Evolutionary conservation across 179 eudicot genomes (phyloP).

Genomic region (Patellifolia procumbens): DNA sequence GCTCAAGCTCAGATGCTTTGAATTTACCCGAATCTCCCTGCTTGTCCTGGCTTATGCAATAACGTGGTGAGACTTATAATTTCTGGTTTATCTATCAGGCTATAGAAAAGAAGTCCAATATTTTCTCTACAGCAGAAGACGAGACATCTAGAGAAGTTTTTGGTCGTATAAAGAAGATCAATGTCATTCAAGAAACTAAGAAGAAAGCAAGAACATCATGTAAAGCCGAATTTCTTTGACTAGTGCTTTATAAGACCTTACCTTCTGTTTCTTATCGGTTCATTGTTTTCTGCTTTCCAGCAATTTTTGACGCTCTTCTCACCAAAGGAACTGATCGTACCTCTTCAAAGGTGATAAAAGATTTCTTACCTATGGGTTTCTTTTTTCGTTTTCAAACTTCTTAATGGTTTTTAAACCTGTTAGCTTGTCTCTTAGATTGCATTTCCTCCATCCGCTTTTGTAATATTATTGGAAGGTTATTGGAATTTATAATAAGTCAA

Average conservation of each 20-base stretch:
- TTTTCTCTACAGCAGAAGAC: conserved; percentile 56
- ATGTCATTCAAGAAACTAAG: conserved; percentile 53
- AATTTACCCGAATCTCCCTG: too few species aligned
- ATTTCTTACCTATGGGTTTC: too few species aligned
- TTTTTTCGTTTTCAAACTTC: too few species aligned
- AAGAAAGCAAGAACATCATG: conserved; percentile 71
- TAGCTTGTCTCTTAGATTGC: too few species aligned
- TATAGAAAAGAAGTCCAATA: conserved; percentile 36
- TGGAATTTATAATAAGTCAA: too few species aligned
- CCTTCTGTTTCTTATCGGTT: conserved; percentile 16
- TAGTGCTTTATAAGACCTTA: conserved; percentile 13
- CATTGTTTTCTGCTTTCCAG: conserved; percentile 41
- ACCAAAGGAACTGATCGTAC: conserved; percentile 43
- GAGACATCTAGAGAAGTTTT: conserved; percentile 72
- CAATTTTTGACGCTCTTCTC: conserved; percentile 59
- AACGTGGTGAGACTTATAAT: not conserved
- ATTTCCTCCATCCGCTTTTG: too few species aligned
- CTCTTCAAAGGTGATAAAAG: conserved; percentile 63
- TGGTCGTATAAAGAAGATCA: conserved; percentile 79
- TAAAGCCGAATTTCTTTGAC: conserved; percentile 29
- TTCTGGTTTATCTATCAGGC: conserved; percentile 30
- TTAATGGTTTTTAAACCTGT: too few species aligned
- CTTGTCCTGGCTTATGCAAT: too few species aligned
- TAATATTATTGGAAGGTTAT: too few species aligned
- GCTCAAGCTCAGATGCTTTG: not conserved